phyloP scores from a whole-genome alignment of 2,329 filamentous ascomycete species.

The Fusarium sp. region DNA sequence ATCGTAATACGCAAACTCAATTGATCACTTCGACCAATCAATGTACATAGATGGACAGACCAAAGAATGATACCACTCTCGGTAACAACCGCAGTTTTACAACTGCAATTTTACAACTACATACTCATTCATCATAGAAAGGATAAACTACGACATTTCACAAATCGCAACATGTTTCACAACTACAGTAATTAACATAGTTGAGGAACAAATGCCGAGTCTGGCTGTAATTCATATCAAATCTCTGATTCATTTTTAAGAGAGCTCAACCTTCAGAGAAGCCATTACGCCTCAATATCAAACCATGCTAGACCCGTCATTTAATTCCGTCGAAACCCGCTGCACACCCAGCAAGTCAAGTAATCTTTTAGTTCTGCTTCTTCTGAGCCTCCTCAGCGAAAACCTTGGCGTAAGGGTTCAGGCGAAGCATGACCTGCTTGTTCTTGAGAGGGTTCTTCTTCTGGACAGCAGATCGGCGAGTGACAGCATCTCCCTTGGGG shows the following conservation, averaged over 20 bases:
- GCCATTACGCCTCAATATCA: slow-evolving; percentile 54
- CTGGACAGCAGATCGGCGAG: slow-evolving; percentile 91
- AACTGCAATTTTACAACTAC: neutral
- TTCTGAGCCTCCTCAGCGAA: slow-evolving; percentile 76
- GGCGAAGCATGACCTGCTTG: slow-evolving; percentile 97
- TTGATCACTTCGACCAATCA: neutral
- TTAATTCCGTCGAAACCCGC: slow-evolving; percentile 45
- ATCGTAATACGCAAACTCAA: neutral
- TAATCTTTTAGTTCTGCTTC: slow-evolving; percentile 52
- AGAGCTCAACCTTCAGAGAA: slow-evolving; percentile 51
- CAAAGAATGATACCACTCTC: neutral
- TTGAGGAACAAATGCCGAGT: slow-evolving; percentile 33
- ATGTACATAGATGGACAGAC: neutral
- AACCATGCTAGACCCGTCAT: slow-evolving; percentile 49
- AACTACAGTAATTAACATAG: neutral
- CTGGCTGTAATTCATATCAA: slow-evolving; percentile 48
- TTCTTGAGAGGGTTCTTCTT: slow-evolving; percentile 99
- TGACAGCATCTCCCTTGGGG: slow-evolving; percentile 87
- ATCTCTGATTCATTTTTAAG: slow-evolving; percentile 51
- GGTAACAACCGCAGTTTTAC: neutral
- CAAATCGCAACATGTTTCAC: neutral
- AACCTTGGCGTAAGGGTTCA: slow-evolving; percentile 96
- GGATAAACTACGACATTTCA: neutral
- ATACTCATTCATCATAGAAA: no score
- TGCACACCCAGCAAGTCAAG: slow-evolving; percentile 55